Evolutionary conservation across 176 grass and related monocot genomes (phyloP).

Genomic region (Alopecurus myosuroides): DNA sequence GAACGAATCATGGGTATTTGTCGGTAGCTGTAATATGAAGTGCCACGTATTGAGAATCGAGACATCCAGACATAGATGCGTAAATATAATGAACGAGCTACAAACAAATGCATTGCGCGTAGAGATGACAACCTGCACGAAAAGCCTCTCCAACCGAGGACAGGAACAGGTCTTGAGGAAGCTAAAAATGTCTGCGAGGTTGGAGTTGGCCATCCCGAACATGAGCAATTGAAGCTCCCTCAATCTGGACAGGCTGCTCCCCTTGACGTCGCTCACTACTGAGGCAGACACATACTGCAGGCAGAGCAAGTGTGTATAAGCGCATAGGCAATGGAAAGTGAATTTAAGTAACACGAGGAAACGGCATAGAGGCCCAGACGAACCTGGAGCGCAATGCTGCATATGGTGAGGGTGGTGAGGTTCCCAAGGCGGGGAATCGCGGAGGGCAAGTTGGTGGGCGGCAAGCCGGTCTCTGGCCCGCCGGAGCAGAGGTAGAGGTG

Average conservation of each 20-base stretch:
- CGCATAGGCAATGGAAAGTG: not conserved
- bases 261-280: conserved; percentile 2
- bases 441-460: conserved; percentile 41
- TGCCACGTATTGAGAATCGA: conserved; percentile 22
- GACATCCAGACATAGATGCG: not conserved
- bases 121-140: conserved; percentile 63
- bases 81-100: not conserved
- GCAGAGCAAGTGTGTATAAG: conserved; percentile 1
- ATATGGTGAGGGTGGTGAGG: conserved; percentile 69
- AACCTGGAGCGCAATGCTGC: conserved; percentile 89
- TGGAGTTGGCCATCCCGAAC: conserved; percentile 76
- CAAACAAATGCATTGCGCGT: not conserved
- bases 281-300: conserved; percentile 57
- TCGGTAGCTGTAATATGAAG: conserved; percentile 63
- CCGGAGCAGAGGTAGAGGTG: conserved; percentile 65
- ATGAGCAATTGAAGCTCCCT: conserved; percentile 80
- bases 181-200: conserved; percentile 70
- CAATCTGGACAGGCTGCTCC: conserved; percentile 44
- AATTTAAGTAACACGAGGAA: not conserved
- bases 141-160: conserved; percentile 61
- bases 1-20: conserved; percentile 58
- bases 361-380: not conserved
- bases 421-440: conserved; percentile 36
- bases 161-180: conserved; percentile 69
- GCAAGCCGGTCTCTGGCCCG: conserved; percentile 35